Base-by-base conservation (phyloP, 176 grass and related monocot species). In the Juncus inflexus region DNA sequence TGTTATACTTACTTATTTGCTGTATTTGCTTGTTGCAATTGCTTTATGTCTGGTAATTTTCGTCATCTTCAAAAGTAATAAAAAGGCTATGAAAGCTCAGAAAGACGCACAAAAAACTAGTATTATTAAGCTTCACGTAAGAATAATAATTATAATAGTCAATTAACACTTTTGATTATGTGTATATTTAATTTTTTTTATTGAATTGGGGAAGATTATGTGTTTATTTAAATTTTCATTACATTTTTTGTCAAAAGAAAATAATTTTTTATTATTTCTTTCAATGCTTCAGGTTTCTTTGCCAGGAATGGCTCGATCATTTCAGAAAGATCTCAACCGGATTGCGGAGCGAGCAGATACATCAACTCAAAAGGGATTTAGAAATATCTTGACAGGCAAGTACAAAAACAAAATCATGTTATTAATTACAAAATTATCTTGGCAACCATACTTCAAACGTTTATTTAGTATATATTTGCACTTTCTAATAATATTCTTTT, bases 261-360 rank as follows among this genome's bases (percentile, higher is more conserved):
- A 28, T 28, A 28, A 28, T 7, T 11, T 28, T 28, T 35, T n/a
- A 54, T 67, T 65, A 3, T 13, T 65, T 67, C 9, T n/a, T 37
- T 28, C 63, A 53, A 36, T 37, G 12, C 15, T 70, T 58, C 52
- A 70, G 66, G 52, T 70, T 56, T 45, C 66, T 16, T 57, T 70
- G 37, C 40, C 40, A 38, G 66, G 66, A 55, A 16, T 35, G 16
- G 50, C 9, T 37, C 12, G 19, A n/a, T 55, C 35, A 39, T 39
- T 70, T 58, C 66, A 43, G 56, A 36, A 39, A 37, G 66, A 70
- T 70, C 52, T 70, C 15, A 70, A 70, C 41, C 3, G 11, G 3
- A 70, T 70, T 35, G 66, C 66, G 6, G 37, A 38, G 15, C 36
- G 41, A 35, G 66, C 66, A 58, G 51, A 70, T 70, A 70, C 66